Conservation (phyloP, 805 yeast genomes). For the Suhomyces vadensis region DNA sequence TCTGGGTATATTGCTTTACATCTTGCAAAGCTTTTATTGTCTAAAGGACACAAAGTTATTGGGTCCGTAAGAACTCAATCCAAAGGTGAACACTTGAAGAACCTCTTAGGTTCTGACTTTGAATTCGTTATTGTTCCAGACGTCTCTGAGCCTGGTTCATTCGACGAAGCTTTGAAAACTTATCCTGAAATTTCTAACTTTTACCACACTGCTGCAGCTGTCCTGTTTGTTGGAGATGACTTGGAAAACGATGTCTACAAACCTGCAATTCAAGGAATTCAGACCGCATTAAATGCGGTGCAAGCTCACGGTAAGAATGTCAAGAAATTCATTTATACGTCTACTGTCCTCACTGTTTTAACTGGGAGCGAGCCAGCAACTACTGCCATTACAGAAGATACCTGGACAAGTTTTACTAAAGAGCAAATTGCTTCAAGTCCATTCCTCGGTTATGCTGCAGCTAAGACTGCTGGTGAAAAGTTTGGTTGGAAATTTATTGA, state of each 20-base stretch:
- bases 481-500: constrained; percentile 25
- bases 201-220: constrained; percentile 38
- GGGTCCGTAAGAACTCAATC: constrained; percentile 28
- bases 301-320: constrained; percentile 18
- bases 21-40: constrained; percentile 22
- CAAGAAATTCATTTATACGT: constrained; percentile 18
- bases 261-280: constrained; percentile 35
- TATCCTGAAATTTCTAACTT: constrained; percentile 29
- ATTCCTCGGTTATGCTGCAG: constrained; percentile 32
- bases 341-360: constrained; percentile 20
- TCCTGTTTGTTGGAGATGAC: constrained; percentile 18
- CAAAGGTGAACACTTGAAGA: constrained; percentile 18
- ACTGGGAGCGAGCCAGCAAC: constrained; percentile 9
- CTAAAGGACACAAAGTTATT: constrained; percentile 23
- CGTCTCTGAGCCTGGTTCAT: constrained; percentile 25
- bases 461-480: constrained; percentile 21
- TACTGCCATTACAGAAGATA: constrained; percentile 38
- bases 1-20: constrained; percentile 35
- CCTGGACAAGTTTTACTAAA: constrained; percentile 57
- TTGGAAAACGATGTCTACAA: constrained; percentile 20
- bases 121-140: constrained; percentile 26
- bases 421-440: constrained; percentile 45
- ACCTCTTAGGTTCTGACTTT: constrained; percentile 15
- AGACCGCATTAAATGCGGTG: constrained; percentile 20
- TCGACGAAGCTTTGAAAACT: constrained; percentile 26